Evolutionary conservation across 345 rosid species (phyloP).

Genomic region (Zanthoxylum bungeanum): DNA sequence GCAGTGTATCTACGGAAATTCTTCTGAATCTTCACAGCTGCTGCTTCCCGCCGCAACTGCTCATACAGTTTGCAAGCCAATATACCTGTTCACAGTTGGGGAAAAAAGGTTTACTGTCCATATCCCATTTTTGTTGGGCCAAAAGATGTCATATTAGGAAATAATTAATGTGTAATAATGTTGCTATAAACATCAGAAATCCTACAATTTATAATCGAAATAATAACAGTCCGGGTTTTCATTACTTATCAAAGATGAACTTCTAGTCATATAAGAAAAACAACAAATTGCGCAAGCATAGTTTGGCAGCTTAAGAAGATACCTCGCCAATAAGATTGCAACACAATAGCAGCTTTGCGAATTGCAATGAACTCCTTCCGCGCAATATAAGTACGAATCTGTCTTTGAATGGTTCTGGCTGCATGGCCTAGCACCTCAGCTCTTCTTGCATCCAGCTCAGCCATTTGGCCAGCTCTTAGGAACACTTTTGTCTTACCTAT

Average conservation of each 20-base stretch:
- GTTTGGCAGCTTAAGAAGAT: constrained; percentile 19
- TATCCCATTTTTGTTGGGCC: neutral
- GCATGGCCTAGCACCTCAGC: constrained; percentile 98
- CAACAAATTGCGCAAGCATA: neutral
- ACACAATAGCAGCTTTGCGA: constrained; percentile 72
- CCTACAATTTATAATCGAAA: neutral
- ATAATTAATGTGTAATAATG: neutral
- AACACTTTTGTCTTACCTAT: constrained; percentile 90
- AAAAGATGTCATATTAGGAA: neutral
- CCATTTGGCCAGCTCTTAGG: constrained; percentile 99
- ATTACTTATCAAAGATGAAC: neutral
- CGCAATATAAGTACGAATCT: constrained; percentile 77
- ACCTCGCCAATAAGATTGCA: constrained; percentile 95
- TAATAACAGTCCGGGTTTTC: neutral
- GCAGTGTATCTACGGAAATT: constrained; percentile 66
- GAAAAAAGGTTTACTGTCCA: constrained; percentile 17
- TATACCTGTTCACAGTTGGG: constrained; percentile 47
- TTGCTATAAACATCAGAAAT: neutral
- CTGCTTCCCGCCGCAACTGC: constrained; percentile 79
- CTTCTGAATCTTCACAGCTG: constrained; percentile 87
- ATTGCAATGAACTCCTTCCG: constrained; percentile 73
- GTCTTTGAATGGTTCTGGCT: constrained; percentile 90
- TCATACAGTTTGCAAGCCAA: constrained; percentile 83
- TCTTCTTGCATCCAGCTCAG: constrained; percentile 96
- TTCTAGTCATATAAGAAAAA: neutral